Evolutionary conservation across 192 early-diverging fungal genomes (phyloP).

Genomic region (Piromyces finnis): DNA sequence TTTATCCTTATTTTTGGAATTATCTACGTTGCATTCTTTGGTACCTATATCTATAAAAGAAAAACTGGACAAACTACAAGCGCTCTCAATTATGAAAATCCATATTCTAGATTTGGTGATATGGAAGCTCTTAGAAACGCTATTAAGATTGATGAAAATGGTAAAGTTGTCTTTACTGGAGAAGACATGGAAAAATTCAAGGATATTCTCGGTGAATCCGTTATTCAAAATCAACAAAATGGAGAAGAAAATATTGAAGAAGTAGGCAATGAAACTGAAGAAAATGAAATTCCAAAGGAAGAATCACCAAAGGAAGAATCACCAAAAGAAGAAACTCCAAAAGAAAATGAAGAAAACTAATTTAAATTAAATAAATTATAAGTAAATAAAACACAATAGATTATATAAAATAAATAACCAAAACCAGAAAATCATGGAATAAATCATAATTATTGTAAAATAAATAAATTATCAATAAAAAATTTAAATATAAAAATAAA

Average conservation of each 20-base stretch:
- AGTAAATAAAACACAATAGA: too few relatives aligned
- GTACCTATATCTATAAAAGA: neutral
- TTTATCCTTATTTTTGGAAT: neutral
- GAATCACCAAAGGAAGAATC: too few relatives aligned
- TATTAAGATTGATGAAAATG: neutral
- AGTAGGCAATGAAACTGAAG: neutral
- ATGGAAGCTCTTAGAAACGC: neutral
- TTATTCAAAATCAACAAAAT: neutral
- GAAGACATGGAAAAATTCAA: neutral
- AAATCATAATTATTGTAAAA: too few relatives aligned
- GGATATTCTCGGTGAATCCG: neutral
- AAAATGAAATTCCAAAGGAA: neutral
- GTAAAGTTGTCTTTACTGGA: neutral
- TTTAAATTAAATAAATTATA: too few relatives aligned
- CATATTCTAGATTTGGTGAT: neutral
- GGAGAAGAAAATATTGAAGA: neutral
- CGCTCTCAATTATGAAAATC: neutral
- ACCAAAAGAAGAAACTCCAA: too few relatives aligned
- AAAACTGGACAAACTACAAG: neutral
- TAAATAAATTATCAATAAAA: too few relatives aligned
- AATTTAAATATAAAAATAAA: too few relatives aligned
- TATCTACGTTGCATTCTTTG: neutral
- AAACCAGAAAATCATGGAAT: too few relatives aligned
- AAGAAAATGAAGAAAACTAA: too few relatives aligned
- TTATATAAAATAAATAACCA: too few relatives aligned